Evolutionary conservation across 2,329 filamentous ascomycete genomes (phyloP).

Genomic region (Ophiostoma ulmi): DNA sequence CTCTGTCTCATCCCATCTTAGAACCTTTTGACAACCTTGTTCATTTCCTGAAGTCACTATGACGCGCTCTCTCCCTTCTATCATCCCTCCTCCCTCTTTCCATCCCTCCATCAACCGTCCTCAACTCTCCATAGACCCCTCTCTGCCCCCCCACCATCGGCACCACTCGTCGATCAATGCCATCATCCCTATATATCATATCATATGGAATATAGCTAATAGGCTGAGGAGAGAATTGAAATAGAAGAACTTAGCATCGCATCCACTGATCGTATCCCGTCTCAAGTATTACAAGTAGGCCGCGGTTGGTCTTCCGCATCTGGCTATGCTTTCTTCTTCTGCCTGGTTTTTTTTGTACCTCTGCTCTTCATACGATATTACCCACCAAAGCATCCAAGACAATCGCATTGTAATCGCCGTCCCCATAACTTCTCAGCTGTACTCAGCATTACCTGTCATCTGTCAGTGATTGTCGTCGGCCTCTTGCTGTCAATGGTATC

Average conservation of each 20-base stretch:
- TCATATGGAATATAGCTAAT: too few relatives aligned
- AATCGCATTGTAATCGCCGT: not conserved
- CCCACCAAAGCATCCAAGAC: not conserved
- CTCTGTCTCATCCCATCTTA: not conserved
- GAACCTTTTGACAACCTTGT: not conserved
- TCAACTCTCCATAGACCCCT: not conserved
- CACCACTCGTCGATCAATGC: conserved; percentile 1
- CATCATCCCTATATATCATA: not conserved
- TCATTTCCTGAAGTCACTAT: not conserved
- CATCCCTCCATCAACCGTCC: too few relatives aligned
- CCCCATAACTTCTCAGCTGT: not conserved
- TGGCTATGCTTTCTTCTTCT: not conserved
- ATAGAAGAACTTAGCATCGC: not conserved
- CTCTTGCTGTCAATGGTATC: not conserved
- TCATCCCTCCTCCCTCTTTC: not conserved
- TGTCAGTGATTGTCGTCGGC: not conserved
- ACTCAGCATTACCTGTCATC: not conserved
- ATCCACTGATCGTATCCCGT: not conserved
- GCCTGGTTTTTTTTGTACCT: not conserved
- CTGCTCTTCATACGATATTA: not conserved
- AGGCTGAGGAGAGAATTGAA: too few relatives aligned
- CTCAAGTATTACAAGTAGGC: not conserved
- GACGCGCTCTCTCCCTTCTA: not conserved
- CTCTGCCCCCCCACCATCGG: not conserved
- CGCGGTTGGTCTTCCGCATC: not conserved